Evolutionary conservation across 108 stramenopile species (phyloP).

Genomic region (Cyclostephanos tholiformis): DNA sequence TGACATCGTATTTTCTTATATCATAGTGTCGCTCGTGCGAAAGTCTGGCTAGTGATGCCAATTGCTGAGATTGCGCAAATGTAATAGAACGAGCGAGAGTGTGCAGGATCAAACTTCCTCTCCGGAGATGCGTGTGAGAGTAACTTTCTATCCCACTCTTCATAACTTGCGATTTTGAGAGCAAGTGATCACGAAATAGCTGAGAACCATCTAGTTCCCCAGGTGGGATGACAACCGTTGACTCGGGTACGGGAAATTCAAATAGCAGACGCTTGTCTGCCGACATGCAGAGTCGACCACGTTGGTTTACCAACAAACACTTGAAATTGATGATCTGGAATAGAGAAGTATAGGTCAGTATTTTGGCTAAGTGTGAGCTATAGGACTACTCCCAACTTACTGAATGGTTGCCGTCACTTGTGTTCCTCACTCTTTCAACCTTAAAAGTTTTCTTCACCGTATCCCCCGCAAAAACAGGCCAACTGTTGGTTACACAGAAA

Average conservation of each 20-base stretch:
- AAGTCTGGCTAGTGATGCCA: constrained; percentile 76
- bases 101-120: constrained; percentile 78
- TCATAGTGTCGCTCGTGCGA: constrained; percentile 88
- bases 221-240: constrained; percentile 44
- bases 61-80: constrained; percentile 75
- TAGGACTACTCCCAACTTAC: constrained; percentile 8
- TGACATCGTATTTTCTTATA: constrained; percentile 61
- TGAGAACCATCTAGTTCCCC: constrained; percentile 38
- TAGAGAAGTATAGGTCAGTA: background rate
- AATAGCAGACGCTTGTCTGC: constrained; percentile 88
- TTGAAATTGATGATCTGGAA: constrained; percentile 61
- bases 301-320: constrained; percentile 85
- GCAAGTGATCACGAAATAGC: constrained; percentile 75
- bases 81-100: constrained; percentile 64
- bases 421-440: constrained; percentile 70
- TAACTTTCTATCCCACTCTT: constrained; percentile 67
- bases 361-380: too few species aligned
- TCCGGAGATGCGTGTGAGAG: constrained; percentile 57
- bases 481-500: constrained; percentile 8
- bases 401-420: constrained; percentile 76
- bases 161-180: constrained; percentile 68
- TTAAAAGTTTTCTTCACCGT: constrained; percentile 81
- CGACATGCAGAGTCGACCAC: constrained; percentile 78
- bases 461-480: constrained; percentile 88
- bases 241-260: constrained; percentile 74